Base-by-base conservation (phyloP, 1,284 basidiomycete species). In the Ustilago tritici region DNA sequence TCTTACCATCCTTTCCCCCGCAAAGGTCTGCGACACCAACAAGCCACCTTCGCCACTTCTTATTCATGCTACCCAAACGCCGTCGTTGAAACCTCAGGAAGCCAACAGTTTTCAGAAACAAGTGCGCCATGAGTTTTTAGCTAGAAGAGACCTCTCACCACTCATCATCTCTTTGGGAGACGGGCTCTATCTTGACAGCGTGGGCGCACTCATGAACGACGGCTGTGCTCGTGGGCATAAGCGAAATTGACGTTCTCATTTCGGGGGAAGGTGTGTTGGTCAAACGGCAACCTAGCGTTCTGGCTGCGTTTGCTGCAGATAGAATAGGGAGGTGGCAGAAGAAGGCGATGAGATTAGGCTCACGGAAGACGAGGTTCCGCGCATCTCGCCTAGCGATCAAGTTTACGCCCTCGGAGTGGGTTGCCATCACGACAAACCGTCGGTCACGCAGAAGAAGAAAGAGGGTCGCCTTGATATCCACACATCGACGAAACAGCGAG, bases 341-440 rank as follows among this genome's bases (percentile, higher is more conserved):
- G 32, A 10, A 14, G 54, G n/a, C 43, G 31, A 32, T n/a, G 43
- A 47, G 32, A 34, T 54, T 47, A 23, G 47, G 57, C 35, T 38
- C 19, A 50, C 57, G 57, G 57, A 59, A 59, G 57, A 59, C 35
- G 46, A 28, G 43, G 43, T 12, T 50, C 57, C 47, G 57, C 35
- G n/a, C 46, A 50, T 31, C 47, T 59, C 57, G 57, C 46, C 23
- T 19, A 19, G 19, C 19, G 19, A 19, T 19, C 19, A 19, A 19
- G 19, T 19, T 19, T 50, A n/a, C 32, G 32, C 23, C 19, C 17
- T 34, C 47, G 47, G 28, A 31, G 6, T 31, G 28, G 47, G 7
- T 50, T 12, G 28, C 31, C 11, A 32, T 31, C 28, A 19, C 19
- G 19, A 31, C 14, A 28, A 50, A n/a, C 47, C 47, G 47, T 31